Conservation (phyloP, 257 asterid genomes). For the Solanum appendiculatum region DNA sequence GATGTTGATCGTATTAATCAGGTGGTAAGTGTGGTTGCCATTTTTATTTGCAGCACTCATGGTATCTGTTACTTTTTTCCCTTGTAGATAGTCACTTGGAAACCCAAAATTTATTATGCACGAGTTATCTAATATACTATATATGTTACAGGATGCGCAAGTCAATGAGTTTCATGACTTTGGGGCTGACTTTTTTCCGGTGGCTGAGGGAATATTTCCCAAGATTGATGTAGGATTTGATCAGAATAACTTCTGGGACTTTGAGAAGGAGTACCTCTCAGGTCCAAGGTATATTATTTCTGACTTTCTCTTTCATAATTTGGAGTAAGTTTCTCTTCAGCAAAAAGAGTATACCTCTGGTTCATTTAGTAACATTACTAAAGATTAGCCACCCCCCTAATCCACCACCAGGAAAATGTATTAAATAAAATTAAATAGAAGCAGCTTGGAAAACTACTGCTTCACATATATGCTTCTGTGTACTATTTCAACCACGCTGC, state of each 20-base stretch:
- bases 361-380: background rate
- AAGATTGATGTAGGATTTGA: constrained; percentile 23
- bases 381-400: background rate
- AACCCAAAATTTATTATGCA: background rate
- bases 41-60: background rate
- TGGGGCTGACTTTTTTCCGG: constrained; percentile 27
- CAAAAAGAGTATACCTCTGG: background rate
- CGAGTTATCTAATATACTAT: background rate
- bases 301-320: background rate
- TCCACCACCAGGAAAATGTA: background rate
- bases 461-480: background rate
- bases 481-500: background rate
- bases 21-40: constrained; percentile 28
- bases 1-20: constrained; percentile 11
- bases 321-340: background rate
- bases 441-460: background rate
- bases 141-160: constrained; percentile 25
- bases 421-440: background rate
- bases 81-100: background rate
- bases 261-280: constrained; percentile 18
- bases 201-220: constrained; percentile 25
- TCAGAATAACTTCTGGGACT: constrained; percentile 12
- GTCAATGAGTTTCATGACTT: constrained; percentile 27
- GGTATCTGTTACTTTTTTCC: background rate
- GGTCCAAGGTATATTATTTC: constrained; percentile 37